Evolutionary conservation across 208 protist species (phyloP).

Genomic region (Trypanosoma platydactyli): DNA sequence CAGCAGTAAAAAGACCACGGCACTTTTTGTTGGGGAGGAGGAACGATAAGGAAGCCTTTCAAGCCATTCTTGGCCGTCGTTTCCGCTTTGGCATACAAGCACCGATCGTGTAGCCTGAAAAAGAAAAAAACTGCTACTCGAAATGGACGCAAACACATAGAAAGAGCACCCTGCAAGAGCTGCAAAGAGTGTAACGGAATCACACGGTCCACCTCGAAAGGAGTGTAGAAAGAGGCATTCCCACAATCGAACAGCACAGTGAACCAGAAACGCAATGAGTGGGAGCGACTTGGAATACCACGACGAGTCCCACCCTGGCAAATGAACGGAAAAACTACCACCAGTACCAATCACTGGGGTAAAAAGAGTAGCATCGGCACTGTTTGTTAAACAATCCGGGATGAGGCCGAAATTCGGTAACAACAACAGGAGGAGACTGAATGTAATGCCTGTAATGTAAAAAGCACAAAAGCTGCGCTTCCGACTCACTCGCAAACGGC

Average conservation of each 20-base stretch:
- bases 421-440: conserved; percentile 19
- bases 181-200: conserved; percentile 73
- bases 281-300: conserved; percentile 23
- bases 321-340: too few relatives aligned
- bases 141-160: conserved; percentile 67
- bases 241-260: conserved; percentile 60
- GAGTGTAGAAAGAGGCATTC: conserved; percentile 65
- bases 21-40: not conserved
- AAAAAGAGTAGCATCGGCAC: too few relatives aligned
- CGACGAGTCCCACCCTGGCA: not conserved
- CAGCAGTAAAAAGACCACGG: conserved; percentile 14
- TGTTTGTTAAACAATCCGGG: too few relatives aligned
- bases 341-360: too few relatives aligned
- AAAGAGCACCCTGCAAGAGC: conserved; percentile 68
- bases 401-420: not conserved
- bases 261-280: conserved; percentile 52
- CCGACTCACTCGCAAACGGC: conserved; percentile 32
- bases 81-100: not conserved
- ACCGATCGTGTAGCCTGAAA: not conserved
- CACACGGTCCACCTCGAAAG: conserved; percentile 35
- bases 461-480: conserved; percentile 48
- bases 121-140: conserved; percentile 21
- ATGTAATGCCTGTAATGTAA: conserved; percentile 46
- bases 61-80: not conserved
- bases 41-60: not conserved